phyloP scores from a whole-genome alignment of 2,329 filamentous ascomycete genomes.

The Xylaria sp. region DNA sequence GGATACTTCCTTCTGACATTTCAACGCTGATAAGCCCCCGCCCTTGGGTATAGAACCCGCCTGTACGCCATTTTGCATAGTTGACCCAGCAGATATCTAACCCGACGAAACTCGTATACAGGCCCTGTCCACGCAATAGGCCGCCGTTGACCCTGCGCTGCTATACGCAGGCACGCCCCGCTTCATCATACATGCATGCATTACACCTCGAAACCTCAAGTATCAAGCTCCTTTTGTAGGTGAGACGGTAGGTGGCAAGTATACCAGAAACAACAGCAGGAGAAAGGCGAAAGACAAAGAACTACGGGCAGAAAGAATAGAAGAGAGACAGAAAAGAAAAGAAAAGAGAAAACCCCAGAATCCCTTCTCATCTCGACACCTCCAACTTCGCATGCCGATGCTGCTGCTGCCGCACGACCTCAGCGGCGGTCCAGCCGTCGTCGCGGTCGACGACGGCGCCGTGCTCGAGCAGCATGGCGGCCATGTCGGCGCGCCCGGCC shows the following conservation, averaged over 20 bases:
- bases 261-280: too few relatives aligned
- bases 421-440: conserved; percentile 26
- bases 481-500: conserved; percentile 38
- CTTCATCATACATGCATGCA: too few relatives aligned
- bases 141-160: background rate
- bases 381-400: background rate
- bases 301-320: background rate
- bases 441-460: conserved; percentile 35
- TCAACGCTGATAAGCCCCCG: background rate
- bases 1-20: background rate
- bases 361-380: too few relatives aligned
- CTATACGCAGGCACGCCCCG: background rate
- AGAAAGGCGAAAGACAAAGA: too few relatives aligned
- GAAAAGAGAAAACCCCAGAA: background rate
- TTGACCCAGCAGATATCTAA: background rate
- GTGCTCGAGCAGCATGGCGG: conserved; percentile 36
- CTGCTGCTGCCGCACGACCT: conserved; percentile 3
- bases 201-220: background rate
- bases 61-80: background rate
- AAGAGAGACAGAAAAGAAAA: background rate
- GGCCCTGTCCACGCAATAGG: background rate
- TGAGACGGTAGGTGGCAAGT: too few relatives aligned
- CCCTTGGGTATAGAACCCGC: background rate
- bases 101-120: background rate
- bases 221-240: too few relatives aligned